Evolutionary conservation across 2,329 filamentous ascomycete species (phyloP).

Genomic region (Thielaviopsis musarum): DNA sequence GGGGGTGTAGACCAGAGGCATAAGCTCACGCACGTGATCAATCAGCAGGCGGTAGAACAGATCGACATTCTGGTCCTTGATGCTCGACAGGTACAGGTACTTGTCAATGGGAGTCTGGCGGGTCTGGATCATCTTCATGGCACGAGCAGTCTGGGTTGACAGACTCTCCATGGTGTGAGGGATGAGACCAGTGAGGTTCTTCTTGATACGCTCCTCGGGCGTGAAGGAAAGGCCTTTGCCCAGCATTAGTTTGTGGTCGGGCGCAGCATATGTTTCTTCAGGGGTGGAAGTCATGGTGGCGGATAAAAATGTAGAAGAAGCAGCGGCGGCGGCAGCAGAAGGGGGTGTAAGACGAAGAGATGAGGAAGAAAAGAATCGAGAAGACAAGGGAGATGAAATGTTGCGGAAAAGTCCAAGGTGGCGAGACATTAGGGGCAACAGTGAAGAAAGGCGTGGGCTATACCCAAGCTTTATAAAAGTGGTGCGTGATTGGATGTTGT

Average conservation of each 20-base stretch:
- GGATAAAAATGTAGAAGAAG: neutral
- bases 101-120: slow-evolving; percentile 60
- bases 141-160: slow-evolving; percentile 44
- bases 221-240: slow-evolving; percentile 43
- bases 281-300: neutral
- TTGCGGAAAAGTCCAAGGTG: slow-evolving; percentile 6
- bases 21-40: slow-evolving; percentile 59
- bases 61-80: slow-evolving; percentile 62
- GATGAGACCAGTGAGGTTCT: slow-evolving; percentile 49
- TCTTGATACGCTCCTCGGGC: slow-evolving; percentile 43
- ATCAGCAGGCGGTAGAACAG: slow-evolving; percentile 73
- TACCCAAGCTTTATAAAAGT: slow-evolving; percentile 9
- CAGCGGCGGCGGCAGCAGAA: neutral
- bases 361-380: slow-evolving; percentile 11
- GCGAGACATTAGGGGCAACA: slow-evolving; percentile 7
- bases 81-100: slow-evolving; percentile 62
- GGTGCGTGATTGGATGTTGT: neutral
- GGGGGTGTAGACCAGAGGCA: slow-evolving; percentile 73
- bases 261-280: neutral
- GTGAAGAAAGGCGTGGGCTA: neutral
- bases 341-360: slow-evolving; percentile 1
- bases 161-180: slow-evolving; percentile 46
- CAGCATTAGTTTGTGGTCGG: slow-evolving; percentile 11
- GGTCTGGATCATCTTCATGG: slow-evolving; percentile 57
- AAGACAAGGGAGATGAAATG: slow-evolving; percentile 1